Base-by-base conservation (phyloP, 129 eudicot genomes). In the Flaveria robusta region DNA sequence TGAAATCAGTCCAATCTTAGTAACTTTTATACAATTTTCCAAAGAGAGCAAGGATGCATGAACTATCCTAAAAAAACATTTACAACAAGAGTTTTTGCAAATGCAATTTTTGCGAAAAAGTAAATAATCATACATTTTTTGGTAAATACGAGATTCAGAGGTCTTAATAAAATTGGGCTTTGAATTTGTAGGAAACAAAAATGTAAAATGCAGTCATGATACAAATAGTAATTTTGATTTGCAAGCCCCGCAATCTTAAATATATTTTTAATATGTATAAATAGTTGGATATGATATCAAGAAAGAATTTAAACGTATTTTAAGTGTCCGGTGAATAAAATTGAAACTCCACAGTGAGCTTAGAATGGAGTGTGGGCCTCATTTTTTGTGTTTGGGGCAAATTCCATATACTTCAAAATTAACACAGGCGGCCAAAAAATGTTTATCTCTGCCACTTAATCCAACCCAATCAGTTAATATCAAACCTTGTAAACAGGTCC, bases 401-500 rank as follows among this genome's bases (percentile, higher is more conserved):
- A 14, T 12, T 47, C 52, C 52, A 47, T 47, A 47, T 14, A 47
- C 52, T 47, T 47, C 16, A 42, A 42, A 8, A 8, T 42, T 42
- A 8, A 42, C 47, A 42, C 47, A 42, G 11, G 47, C 12, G 9
- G 47, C 47, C 47, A 42, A 42, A 42, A 42, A 42, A 8, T 8
- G 47, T 42, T 42, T 8, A 13, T 42, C 47, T 42, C 9, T 11
- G 12, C 47, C n/a, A 12, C n/a, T 14, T n/a, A n/a, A n/a, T 23
- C 7, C 66, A 14, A 22, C 22, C 45, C 43, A 71, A 51, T 24
- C 24, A 74, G 37, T 46, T 50, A 29, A 79, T 74, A 55, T 27
- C 39, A 37, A 69, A 89, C 89, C 91, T 85, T 89, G 79, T 77
- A 87, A 82, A 87, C 92, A 68, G 87, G 84, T 70, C 96, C 96